These are phyloP conservation scores for Pichia membranifaciens DNA, from an alignment of 805 yeast species.

Conservation along the genomic window DNA sequence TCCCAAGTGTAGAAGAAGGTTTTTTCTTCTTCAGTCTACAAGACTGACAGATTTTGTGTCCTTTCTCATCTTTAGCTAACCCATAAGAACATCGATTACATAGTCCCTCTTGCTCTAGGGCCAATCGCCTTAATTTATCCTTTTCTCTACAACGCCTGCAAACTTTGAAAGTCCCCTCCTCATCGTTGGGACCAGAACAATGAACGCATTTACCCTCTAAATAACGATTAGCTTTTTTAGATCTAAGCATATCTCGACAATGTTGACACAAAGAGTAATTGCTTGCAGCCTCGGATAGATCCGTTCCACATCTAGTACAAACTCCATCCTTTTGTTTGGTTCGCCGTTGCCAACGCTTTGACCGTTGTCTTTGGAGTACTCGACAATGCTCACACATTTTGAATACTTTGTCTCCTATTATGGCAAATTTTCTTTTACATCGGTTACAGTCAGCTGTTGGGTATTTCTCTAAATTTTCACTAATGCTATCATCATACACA, in stretches of 20 bases:
- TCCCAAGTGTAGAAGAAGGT: not conserved
- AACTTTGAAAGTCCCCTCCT: constrained; percentile 50
- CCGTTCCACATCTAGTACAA: constrained; percentile 58
- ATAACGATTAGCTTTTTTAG: constrained; percentile 52
- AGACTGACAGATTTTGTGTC: constrained; percentile 48
- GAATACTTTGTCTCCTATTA: constrained; percentile 39
- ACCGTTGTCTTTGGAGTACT: constrained; percentile 54
- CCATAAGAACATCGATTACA: constrained; percentile 59
- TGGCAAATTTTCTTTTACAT: constrained; percentile 56
- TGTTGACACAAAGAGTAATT: constrained; percentile 55
- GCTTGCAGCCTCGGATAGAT: constrained; percentile 36
- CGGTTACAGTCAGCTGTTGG: constrained; percentile 38
- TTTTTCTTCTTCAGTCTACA: constrained; percentile 52
- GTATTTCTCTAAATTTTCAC: constrained; percentile 9
- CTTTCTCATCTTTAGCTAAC: constrained; percentile 41
- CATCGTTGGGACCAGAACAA: constrained; percentile 51
- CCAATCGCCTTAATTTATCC: constrained; percentile 51
- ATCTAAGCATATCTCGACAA: constrained; percentile 50
- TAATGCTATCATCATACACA: constrained; percentile 2
- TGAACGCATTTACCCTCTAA: constrained; percentile 64
- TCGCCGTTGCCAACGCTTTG: constrained; percentile 58
- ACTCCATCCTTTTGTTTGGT: constrained; percentile 57
- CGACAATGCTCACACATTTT: constrained; percentile 62
- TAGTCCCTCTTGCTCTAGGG: constrained; percentile 50
- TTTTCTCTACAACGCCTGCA: constrained; percentile 59